Base-by-base conservation (phyloP, 164 flowering plant species). In the Echeveria elegans region DNA sequence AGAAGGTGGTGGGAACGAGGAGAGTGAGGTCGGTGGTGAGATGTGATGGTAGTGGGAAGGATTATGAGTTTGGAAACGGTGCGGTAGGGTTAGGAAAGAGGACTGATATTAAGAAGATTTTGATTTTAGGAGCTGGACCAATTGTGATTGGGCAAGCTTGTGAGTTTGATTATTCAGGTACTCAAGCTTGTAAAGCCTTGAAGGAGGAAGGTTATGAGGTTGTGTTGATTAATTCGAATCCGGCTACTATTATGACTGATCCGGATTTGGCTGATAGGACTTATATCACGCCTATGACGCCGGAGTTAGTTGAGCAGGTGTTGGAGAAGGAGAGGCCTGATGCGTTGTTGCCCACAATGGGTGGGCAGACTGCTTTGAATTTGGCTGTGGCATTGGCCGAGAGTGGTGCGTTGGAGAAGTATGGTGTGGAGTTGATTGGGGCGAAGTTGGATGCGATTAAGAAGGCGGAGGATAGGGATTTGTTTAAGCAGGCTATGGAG, bases 161-260 rank as follows among this genome's bases (percentile, higher is more conserved):
- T 41, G 99, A 94, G 77, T 94, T 94, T 62, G 96, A 94, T 75
- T 94, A 94, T 70, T 94, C 99, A 6, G 99, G 97, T 0, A 94
- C 99, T 0, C 99, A 94, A 50, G 99, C 99, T 0, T 89, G 96
- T 67, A 94, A 91, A 70, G 97, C 97, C 0, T 72, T 94, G 31
- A 86, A 82, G 40, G 97, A 94, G 66, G 97, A 94, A 58, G 97
- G 99, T 2, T 94, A 94, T 70, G 88, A 91, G 62, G 96, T 91
- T 15, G 77, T 94, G 23, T 75, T 94, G 61, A 82, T 94, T 11
- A 91, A 94, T 65, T 94, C 99, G 10, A 94, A 94, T 59, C 99
- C 99, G n/a, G 99, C 99, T 0, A 94, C 99, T 0, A 91, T 94
- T 56, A 94, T 94, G 99, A 94, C 99, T 34, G 99, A 91, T 71